Evolutionary conservation across 129 eudicot species (phyloP).

Genomic region (Logfia minima): DNA sequence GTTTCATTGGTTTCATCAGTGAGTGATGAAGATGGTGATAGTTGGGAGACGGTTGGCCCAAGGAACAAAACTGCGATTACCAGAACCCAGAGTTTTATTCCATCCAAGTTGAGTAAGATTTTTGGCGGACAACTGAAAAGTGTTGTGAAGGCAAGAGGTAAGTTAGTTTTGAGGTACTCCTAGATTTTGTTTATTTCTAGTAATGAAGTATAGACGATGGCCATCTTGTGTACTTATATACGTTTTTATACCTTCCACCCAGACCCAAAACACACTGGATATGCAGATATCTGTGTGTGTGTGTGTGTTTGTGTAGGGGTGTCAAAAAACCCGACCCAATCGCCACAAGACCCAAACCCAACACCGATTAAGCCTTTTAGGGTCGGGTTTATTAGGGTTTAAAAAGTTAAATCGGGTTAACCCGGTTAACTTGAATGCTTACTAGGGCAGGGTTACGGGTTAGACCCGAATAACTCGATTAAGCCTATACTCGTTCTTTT

Average conservation of each 20-base stretch:
- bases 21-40: constrained; percentile 60
- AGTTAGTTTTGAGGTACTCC: constrained; percentile 2
- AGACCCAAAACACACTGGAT: not conserved
- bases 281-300: no score
- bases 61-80: constrained; percentile 68
- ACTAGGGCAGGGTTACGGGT: no score
- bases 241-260: not conserved
- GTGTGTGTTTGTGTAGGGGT: no score
- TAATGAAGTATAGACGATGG: not conserved
- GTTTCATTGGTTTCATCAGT: constrained; percentile 53
- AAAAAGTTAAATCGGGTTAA: no score
- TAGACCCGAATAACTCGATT: no score
- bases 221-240: not conserved
- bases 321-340: no score
- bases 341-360: no score
- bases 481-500: no score
- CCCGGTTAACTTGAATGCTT: no score
- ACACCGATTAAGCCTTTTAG: no score
- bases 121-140: constrained; percentile 76
- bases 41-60: constrained; percentile 80
- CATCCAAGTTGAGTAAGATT: constrained; percentile 63
- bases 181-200: not conserved
- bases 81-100: constrained; percentile 66
- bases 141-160: constrained; percentile 84
- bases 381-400: no score